These are phyloP conservation scores for Papiliotrema flavescens DNA, from an alignment of 1,284 basidiomycete species.

Conservation along the genomic window DNA sequence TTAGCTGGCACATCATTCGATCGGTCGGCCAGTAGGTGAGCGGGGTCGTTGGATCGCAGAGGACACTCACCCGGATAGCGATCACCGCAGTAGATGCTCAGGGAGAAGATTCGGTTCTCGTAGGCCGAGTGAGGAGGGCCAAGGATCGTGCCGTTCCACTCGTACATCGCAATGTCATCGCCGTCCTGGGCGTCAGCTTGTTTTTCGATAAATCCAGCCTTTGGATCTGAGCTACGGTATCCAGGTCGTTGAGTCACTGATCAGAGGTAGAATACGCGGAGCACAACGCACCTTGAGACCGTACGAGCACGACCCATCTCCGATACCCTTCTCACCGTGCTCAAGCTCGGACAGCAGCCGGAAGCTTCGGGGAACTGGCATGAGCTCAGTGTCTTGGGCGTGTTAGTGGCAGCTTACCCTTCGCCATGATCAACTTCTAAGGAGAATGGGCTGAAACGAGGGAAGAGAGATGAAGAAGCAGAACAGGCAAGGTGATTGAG, in stretches of 20 bases:
- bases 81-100: constrained; percentile 83
- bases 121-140: constrained; percentile 96
- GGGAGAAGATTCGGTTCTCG: constrained; percentile 96
- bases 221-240: neutral
- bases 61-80: constrained; percentile 71
- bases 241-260: neutral
- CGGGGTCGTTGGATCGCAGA: no score
- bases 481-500: no score
- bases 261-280: no score
- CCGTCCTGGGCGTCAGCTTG: constrained; percentile 54
- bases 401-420: constrained; percentile 49
- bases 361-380: constrained; percentile 89
- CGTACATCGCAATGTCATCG: constrained; percentile 93
- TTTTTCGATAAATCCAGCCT: no score
- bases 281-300: constrained; percentile 69
- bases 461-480: neutral
- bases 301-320: constrained; percentile 95
- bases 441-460: constrained; percentile 8
- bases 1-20: constrained; percentile 2
- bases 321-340: constrained; percentile 99
- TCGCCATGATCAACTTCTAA: constrained; percentile 55
- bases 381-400: neutral
- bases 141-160: constrained; percentile 99
- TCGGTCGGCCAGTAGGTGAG: neutral
- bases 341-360: constrained; percentile 95